A percentile compares a stretch with the other conserved stretches of the same genome.
Evolutionary conservation across 2,329 filamentous ascomycete species (phyloP).

Genomic region (Colletotrichum eremochloae): DNA sequence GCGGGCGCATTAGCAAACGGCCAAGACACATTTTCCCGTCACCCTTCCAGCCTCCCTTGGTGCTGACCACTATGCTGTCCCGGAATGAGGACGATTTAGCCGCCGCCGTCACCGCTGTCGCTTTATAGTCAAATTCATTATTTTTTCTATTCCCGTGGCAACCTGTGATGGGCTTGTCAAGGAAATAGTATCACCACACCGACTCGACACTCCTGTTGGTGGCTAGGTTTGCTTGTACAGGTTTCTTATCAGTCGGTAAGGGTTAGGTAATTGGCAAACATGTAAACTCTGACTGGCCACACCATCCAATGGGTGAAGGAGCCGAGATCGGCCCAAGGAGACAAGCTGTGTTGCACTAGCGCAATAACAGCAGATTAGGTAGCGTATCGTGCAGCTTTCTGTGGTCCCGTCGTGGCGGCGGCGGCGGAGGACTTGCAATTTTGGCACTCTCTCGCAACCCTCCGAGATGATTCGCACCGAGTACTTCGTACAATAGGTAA

Average conservation of each 20-base stretch:
- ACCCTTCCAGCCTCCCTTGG: background rate
- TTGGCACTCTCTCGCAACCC: constrained; percentile 4
- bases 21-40: constrained; percentile 15
- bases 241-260: constrained; percentile 41
- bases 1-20: constrained; percentile 34
- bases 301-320: constrained; percentile 25
- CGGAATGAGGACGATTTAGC: background rate
- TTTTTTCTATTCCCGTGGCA: constrained; percentile 26
- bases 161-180: constrained; percentile 5
- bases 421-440: constrained; percentile 14
- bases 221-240: background rate
- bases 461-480: constrained; percentile 8
- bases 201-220: constrained; percentile 33
- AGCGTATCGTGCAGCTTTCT: constrained; percentile 27
- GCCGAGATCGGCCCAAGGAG: constrained; percentile 43
- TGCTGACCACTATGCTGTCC: background rate
- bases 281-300: constrained; percentile 25
- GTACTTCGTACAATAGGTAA: background rate
- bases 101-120: constrained; percentile 11
- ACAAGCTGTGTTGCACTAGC: constrained; percentile 35
- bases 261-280: constrained; percentile 42
- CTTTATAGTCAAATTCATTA: background rate
- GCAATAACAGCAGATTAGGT: constrained; percentile 26
- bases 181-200: constrained; percentile 21
- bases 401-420: constrained; percentile 8